Base-by-base conservation (phyloP, 2,329 filamentous ascomycete species). In the Paracoccidioides brasiliensis region DNA sequence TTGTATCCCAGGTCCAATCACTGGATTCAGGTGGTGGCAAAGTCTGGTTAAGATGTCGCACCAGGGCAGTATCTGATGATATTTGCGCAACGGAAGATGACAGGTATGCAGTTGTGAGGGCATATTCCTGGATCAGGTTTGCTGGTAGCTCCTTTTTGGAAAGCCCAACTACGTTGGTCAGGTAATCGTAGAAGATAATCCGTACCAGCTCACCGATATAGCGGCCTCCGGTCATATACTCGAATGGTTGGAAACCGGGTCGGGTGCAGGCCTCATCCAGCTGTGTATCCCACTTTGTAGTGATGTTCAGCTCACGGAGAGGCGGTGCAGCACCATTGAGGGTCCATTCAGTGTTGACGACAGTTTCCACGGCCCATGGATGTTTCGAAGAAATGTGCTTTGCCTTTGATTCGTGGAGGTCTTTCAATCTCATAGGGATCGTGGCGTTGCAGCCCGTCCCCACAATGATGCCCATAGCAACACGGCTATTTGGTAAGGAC, bases 291-390 rank as follows among this genome's bases (percentile, higher is more conserved):
- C 87, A 91, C 40, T 72, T 72, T 8, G 80, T 90, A 53, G 88
- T 80, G 50, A 90, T 76, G 10, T 67, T 62, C 28, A 73, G 64
- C 30, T 83, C 76, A 30, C 77, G 74, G 54, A 91, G 72, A 0
- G 87, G 85, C 5, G 77, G 74, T n/a, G 82, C 82, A 2, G 86
- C 82, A 5, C 87, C 87, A 32, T 83, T 84, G 62, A 93, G 89
- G 53, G 84, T 87, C 84, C 86, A 90, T 70, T 93, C 88, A 0
- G 88, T 91, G 65, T 91, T 91, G 59, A 91, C 82, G 4, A 88
- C 80, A 12, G 90, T 83, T 61, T 81, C 83, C n/a, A 79, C 73
- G 5, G 85, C 76, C 10, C 75, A 71, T 1, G 74, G 67, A 56
- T 71, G 68, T 59, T 70, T 71, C 12, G 71, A 76, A 14, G 75